Base-by-base conservation (phyloP, 768 basidiomycete genomes). In the Podaxis mareebaensis region DNA sequence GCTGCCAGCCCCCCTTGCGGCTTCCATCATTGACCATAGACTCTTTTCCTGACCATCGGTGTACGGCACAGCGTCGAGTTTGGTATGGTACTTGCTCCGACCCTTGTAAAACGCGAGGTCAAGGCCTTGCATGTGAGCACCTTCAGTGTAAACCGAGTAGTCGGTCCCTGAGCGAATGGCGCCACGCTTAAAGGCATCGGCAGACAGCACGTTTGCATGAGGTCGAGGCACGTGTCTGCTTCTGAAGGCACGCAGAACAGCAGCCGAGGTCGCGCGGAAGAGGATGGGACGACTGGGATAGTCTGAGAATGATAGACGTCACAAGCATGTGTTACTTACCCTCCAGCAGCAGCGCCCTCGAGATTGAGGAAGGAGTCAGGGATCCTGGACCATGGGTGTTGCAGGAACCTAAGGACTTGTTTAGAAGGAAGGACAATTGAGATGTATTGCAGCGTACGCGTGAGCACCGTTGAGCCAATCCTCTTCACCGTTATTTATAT, bases 401-500 rank as follows among this genome's bases (percentile, higher is more conserved):
- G 77, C 63, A 91, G 68, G 69, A 91, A 92, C 8, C 89, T 90
- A 66, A 49, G 39, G 33, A 49, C n/a, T n/a, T 15, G 3, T 20
- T 30, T 40, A 28, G 12, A 24, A 36, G 54, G 0, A 24, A 71
- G 15, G 60, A 22, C 39, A 52, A 62, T 20, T 33, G 12, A 39
- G 11, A 52, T 11, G 5, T 17, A 49, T 30, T 11, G 12, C 10
- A 4, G 72, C 70, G 53, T 56, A 91, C 83, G 81, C 78, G 69
- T 87, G 86, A 7, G 91, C 88, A 24, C 92, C 92, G 64, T 88
- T 82, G 66, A 93, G 72, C 38, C 86, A 83, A 71, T 91, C 86
- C 68, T 95, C 92, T 70, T 94, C 93, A 1, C 89, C 92, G 64
- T 94, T 93, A 72, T 95, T 95, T 71, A 92, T 83, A 68, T 93